These are phyloP conservation scores for Scytalidium lignicola DNA, from an alignment of 2,329 filamentous ascomycete genomes.

Conservation along the genomic window DNA sequence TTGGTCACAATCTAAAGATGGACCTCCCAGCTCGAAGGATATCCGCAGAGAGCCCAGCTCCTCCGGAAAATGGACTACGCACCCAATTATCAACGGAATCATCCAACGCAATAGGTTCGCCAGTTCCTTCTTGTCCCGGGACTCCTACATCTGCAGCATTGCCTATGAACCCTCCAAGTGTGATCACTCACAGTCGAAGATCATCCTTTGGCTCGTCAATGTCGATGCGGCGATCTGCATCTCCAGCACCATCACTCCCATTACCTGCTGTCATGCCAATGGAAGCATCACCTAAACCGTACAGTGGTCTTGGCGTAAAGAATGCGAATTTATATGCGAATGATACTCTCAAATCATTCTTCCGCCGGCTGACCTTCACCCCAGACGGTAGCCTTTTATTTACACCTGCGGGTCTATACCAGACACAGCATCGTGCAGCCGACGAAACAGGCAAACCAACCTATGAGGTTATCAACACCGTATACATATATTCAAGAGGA, in stretches of 20 bases:
- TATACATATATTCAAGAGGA: constrained; percentile 95
- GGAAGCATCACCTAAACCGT: constrained; percentile 76
- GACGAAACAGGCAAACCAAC: constrained; percentile 65
- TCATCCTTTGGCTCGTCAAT: constrained; percentile 82
- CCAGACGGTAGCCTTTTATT: constrained; percentile 91
- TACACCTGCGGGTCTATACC: constrained; percentile 93
- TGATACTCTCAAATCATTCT: constrained; percentile 95
- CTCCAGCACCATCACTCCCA: constrained; percentile 88
- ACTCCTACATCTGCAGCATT: constrained; percentile 85
- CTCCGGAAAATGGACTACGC: constrained; percentile 70
- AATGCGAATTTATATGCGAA: constrained; percentile 93
- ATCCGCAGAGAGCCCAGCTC: constrained; percentile 86
- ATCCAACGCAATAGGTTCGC: constrained; percentile 63
- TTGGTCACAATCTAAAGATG: constrained; percentile 74
- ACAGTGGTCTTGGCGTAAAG: constrained; percentile 59
- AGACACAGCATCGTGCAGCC: constrained; percentile 61
- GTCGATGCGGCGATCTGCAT: constrained; percentile 76
- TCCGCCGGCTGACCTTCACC: constrained; percentile 87
- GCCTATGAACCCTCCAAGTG: constrained; percentile 91
- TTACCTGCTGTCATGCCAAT: constrained; percentile 93
- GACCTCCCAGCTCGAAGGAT: constrained; percentile 89
- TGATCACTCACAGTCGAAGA: constrained; percentile 85
- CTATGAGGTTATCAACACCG: constrained; percentile 91
- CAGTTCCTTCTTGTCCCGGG: constrained; percentile 83
- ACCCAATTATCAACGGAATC: constrained; percentile 56